Evolutionary conservation across 768 basidiomycete genomes (phyloP), one percentile per base, ranked within the genome.

Genomic region (Butyriboletus loyo): DNA sequence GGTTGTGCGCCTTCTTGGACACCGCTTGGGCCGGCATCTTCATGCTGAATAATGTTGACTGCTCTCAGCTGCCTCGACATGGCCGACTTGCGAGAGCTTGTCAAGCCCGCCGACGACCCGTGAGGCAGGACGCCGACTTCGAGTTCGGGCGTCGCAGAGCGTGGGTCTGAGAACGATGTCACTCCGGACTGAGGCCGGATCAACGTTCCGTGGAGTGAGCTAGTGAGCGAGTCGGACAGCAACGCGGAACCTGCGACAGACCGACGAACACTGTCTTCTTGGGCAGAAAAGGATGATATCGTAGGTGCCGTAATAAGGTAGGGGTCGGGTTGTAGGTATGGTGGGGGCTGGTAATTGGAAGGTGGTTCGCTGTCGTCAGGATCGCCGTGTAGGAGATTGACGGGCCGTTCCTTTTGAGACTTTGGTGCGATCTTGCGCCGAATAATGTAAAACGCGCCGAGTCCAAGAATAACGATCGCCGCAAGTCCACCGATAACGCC

Each of bases 21-120:
- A 61, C 37, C 49, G 57, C 54, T 66, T 68, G 51, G 71, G 1
- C 90, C 89, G 0, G 87, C 90, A 64, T 92, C 90, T 57, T 91
- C 88, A 60, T 92, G 90, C 69, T 92, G 90, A 40, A 92, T 79
- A 61, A 90, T 81, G 63, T 92, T 91, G 31, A 92, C 82, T 0
- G 87, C 77, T 41, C 89, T 74, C 72, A 89, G 72, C 55, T 70
- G 73, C 35, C 84, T 74, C 48, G 77, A 67, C 36, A 65, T 65
- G 3, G 73, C 67, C 9, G 74, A 73, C 48, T 79, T 64, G 57
- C 63, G 69, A 38, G 69, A 71, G 48, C 61, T 65, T 24, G 51
- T 60, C 49, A 64, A 32, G 45, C 49, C 52, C 2, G 58, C 35
- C 27, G 66, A 57, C 10, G 64, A 65, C 46, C 62, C 35, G 40